These are phyloP conservation scores for Pythium grandisporangium DNA, from an alignment of 352 stramenopile species.

Conservation along the genomic window DNA sequence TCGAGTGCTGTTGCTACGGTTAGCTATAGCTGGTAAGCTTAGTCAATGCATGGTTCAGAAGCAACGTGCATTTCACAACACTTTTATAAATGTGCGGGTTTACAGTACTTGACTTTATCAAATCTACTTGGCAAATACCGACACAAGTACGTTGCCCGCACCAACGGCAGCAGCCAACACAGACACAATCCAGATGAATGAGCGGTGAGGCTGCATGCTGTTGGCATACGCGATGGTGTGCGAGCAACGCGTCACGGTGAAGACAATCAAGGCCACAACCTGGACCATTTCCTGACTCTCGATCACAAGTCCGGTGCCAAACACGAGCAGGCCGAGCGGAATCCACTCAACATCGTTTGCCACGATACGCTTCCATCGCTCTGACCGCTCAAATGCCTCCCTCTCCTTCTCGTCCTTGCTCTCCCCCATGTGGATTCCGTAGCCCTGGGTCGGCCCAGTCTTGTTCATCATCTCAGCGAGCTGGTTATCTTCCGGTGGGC, in stretches of 20 bases:
- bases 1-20: no score
- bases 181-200: slow-evolving; percentile 11
- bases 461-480: not conserved
- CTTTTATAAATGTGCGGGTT: no score
- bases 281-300: slow-evolving; percentile 26
- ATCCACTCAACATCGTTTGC: slow-evolving; percentile 59
- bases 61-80: no score
- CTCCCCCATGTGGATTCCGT: slow-evolving; percentile 7
- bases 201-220: slow-evolving; percentile 18
- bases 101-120: no score
- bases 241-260: slow-evolving; percentile 16
- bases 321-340: slow-evolving; percentile 40
- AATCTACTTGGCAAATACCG: slow-evolving; percentile 10
- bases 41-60: no score
- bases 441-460: slow-evolving; percentile 1
- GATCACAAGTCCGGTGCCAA: slow-evolving; percentile 30
- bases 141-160: slow-evolving; percentile 10
- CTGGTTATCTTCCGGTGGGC: slow-evolving; percentile 6
- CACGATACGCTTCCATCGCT: slow-evolving; percentile 30
- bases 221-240: slow-evolving; percentile 25
- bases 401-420: slow-evolving; percentile 6
- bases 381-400: not conserved
- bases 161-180: slow-evolving; percentile 7
- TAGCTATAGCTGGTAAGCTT: no score
- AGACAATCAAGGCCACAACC: slow-evolving; percentile 13